Base-by-base conservation (phyloP, 2,329 filamentous ascomycete species). In the Alternaria sp. region DNA sequence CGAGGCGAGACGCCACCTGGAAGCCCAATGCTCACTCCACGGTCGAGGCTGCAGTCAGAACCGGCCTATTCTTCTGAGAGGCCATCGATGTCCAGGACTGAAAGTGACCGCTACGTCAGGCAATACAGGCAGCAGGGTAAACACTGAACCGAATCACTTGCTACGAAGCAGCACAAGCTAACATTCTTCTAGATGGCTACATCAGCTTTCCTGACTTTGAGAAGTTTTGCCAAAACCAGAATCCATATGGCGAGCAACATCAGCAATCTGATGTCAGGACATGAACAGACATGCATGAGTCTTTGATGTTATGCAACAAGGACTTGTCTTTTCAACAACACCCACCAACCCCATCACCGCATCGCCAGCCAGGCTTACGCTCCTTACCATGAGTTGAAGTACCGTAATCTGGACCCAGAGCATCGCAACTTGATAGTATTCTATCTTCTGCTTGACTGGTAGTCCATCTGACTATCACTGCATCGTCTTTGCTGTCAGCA, bases 131-230 rank as follows among this genome's bases (percentile, higher is more conserved):
- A 79, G 64, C 76, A 78, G 65, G 76, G 77, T 79, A 74, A 71
- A 74, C 68, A 66, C 41, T 30, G 11, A 30, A 30, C 10, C 28
- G 11, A 12, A 30, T 11, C 10, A 30, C 9, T 12, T 30, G 11
- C 28, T 11, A 30, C 28, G 28, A 30, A 34, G n/a, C 25, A 52
- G 14, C 27, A 41, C 7, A 5, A 9, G 63, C 70, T 74, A 55
- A 76, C 67, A 41, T 45, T 41, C 2, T 20, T 53, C 32, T 53
- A 70, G 85, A 82, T 57, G 85, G 87, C 63, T 92, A 92, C 78
- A 89, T 90, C 73, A 91, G 89, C 81, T 92, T 92, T 74, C 90
- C 90, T 16, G 90, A 86, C 75, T 92, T 91, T 76, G 90, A 92
- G 71, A 85, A 87, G 62, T 91, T 84, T 66, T 80, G 89, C 82